Percentiles rank a stretch among this genome's conserved stretches.
Conservation (phyloP, 2,329 filamentous ascomycete species). For the Lecanicillium sp. region DNA sequence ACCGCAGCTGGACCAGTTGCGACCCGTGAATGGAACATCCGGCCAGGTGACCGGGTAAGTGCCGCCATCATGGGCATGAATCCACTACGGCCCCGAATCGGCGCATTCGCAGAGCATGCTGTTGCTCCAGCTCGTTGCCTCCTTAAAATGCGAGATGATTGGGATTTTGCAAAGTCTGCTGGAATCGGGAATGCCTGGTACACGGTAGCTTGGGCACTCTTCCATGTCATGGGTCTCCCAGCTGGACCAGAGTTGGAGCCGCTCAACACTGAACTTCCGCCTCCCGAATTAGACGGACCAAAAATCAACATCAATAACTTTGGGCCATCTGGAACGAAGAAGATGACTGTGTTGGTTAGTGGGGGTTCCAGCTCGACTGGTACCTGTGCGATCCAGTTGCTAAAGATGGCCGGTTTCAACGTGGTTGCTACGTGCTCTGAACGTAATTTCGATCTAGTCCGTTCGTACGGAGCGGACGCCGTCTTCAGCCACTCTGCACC, state of each 20-base stretch:
- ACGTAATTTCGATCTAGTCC: slow-evolving; percentile 29
- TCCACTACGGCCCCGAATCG: slow-evolving; percentile 2
- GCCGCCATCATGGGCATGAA: slow-evolving; percentile 6
- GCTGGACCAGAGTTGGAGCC: slow-evolving; percentile 4
- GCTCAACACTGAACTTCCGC: neutral
- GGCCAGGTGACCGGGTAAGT: slow-evolving; percentile 7
- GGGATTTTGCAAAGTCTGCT: slow-evolving; percentile 11
- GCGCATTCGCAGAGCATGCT: slow-evolving; percentile 13
- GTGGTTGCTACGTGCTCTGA: slow-evolving; percentile 9
- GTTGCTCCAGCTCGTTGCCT: neutral
- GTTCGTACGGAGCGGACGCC: slow-evolving; percentile 30
- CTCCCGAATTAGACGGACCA: too few relatives aligned
- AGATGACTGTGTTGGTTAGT: slow-evolving; percentile 13
- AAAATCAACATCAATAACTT: too few relatives aligned
- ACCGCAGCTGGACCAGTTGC: neutral
- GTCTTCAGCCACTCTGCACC: slow-evolving; percentile 32
- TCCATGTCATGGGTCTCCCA: slow-evolving; percentile 12
- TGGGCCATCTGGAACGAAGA: too few relatives aligned
- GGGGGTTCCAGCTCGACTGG: slow-evolving; percentile 14
- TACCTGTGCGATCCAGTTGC: slow-evolving; percentile 15
- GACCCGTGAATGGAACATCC: neutral
- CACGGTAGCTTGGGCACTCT: slow-evolving; percentile 14
- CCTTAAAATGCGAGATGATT: slow-evolving; percentile 9
- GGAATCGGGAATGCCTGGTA: slow-evolving; percentile 8
- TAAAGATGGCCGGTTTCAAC: slow-evolving; percentile 15